Evolutionary conservation across 352 stramenopile species (phyloP).

Genomic region (Phytophthora europaea): DNA sequence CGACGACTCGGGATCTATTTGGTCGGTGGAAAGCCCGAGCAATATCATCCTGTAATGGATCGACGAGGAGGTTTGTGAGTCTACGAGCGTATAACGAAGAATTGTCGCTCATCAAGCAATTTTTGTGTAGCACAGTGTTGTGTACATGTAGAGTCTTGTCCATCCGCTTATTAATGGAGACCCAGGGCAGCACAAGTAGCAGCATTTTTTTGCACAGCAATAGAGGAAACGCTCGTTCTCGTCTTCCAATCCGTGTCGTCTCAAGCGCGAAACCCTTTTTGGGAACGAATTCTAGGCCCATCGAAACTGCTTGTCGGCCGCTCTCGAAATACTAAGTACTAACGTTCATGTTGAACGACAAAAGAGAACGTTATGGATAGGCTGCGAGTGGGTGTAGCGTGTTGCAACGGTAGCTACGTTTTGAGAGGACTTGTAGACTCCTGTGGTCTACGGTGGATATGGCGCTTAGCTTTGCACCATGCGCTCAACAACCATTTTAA

Average conservation of each 20-base stretch:
- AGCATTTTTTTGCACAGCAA: neutral
- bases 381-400: slow-evolving; percentile 12
- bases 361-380: slow-evolving; percentile 12
- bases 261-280: slow-evolving; percentile 1
- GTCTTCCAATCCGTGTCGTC: neutral
- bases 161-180: neutral
- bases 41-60: slow-evolving; percentile 32
- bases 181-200: neutral
- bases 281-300: neutral
- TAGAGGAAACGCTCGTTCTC: neutral
- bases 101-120: neutral
- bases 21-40: slow-evolving; percentile 40
- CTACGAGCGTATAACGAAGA: neutral
- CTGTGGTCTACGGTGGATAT: neutral
- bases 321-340: slow-evolving; percentile 27
- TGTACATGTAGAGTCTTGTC: neutral
- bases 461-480: neutral
- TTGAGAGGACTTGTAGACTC: slow-evolving; percentile 8
- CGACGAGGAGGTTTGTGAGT: neutral
- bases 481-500: neutral
- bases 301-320: neutral
- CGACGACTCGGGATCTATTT: slow-evolving; percentile 30
- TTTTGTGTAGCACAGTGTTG: neutral
- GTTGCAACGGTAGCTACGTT: neutral
- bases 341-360: neutral